A percentile compares a stretch with the other conserved stretches of the same genome.
Evolutionary conservation across 805 yeast species (phyloP).

Genomic region (Wickerhamiella australiensis): DNA sequence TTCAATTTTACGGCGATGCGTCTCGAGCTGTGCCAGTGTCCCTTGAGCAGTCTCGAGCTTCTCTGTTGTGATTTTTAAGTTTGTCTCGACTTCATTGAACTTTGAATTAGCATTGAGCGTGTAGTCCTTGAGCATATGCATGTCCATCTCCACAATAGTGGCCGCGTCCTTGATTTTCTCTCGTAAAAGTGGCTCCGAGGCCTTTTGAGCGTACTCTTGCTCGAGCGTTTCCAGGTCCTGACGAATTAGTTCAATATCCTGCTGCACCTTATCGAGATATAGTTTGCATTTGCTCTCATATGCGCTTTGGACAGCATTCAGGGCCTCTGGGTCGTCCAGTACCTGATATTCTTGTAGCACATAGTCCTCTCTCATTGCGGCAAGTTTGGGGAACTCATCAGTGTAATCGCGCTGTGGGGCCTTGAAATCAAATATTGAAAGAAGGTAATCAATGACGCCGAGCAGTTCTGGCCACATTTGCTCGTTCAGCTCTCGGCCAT

Average conservation of each 20-base stretch:
- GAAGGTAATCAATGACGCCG: background rate
- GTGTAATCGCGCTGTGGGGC: background rate
- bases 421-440: background rate
- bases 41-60: background rate
- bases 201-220: background rate
- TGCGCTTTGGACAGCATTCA: background rate
- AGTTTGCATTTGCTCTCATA: background rate
- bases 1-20: background rate
- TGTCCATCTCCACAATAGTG: background rate
- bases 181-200: background rate
- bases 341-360: background rate
- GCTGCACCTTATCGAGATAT: background rate
- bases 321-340: background rate
- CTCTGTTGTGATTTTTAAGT: background rate
- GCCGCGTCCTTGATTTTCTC: background rate
- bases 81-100: background rate
- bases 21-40: background rate
- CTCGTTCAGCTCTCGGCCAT: background rate
- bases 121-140: background rate
- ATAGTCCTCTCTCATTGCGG: background rate
- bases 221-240: background rate
- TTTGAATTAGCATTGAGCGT: background rate
- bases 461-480: slow-evolving; percentile 2
- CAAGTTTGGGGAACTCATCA: background rate
- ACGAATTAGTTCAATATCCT: background rate